A percentile compares a stretch with the other conserved stretches of the same genome.
These are phyloP conservation scores for Heimioporus sp. DNA, from an alignment of 768 basidiomycete species.

Conservation along the genomic window DNA sequence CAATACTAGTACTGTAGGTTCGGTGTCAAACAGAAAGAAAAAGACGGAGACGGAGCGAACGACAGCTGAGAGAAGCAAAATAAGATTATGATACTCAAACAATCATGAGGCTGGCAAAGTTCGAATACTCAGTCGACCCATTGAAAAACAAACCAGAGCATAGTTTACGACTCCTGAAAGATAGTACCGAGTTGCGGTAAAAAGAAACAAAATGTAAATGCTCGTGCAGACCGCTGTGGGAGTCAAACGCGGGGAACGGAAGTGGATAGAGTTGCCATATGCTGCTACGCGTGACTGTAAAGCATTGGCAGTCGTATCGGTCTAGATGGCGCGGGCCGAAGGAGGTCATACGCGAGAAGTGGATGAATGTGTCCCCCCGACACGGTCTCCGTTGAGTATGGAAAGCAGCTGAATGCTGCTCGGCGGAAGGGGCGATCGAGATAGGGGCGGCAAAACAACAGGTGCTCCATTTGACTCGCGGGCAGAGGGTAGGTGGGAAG, in stretches of 20 bases:
- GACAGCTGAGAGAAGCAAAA: constrained; percentile 20
- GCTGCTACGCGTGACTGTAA: constrained; percentile 4
- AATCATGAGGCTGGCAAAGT: constrained; percentile 21
- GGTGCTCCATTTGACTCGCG: constrained; percentile 13
- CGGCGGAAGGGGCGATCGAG: constrained; percentile 17
- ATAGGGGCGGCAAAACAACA: constrained; percentile 8
- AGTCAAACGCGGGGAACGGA: background rate
- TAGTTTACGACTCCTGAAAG: constrained; percentile 19
- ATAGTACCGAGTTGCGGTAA: constrained; percentile 5
- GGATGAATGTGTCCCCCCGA: constrained; percentile 6
- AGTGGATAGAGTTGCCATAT: constrained; percentile 5
- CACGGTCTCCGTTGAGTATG: constrained; percentile 32
- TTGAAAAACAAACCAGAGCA: constrained; percentile 20
- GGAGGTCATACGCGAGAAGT: constrained; percentile 7
- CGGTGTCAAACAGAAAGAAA: constrained; percentile 9
- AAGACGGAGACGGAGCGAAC: constrained; percentile 13
- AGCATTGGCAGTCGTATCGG: constrained; percentile 14
- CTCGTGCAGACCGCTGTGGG: background rate
- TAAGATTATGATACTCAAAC: constrained; percentile 31
- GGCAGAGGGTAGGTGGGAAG: constrained; percentile 6
- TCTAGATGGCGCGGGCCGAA: constrained; percentile 26
- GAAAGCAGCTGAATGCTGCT: constrained; percentile 33
- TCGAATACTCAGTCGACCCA: constrained; percentile 23
- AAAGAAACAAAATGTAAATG: constrained; percentile 15
- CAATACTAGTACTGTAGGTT: constrained; percentile 33